phyloP scores from a whole-genome alignment of 176 grass and related monocot genomes.

The Cenchrus fungigraminus region DNA sequence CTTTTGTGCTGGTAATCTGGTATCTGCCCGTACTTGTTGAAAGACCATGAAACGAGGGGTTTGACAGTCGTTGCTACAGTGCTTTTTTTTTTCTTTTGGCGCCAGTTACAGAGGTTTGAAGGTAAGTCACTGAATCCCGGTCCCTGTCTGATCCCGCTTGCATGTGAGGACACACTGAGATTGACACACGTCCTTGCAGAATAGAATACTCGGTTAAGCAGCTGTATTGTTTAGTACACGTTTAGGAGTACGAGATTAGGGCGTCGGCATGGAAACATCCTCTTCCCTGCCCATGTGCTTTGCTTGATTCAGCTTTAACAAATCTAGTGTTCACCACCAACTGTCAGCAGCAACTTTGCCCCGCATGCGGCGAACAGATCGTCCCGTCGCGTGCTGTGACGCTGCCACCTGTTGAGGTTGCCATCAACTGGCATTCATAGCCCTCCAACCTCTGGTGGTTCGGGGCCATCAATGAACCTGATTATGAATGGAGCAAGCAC shows the following conservation, averaged over 20 bases:
- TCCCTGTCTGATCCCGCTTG: not conserved
- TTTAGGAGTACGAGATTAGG: not conserved
- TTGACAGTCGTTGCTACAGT: too few relatives aligned
- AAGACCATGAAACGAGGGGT: too few relatives aligned
- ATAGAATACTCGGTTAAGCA: not conserved
- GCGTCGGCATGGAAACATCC: not conserved
- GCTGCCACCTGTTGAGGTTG: constrained; percentile 37
- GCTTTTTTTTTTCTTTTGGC: too few relatives aligned
- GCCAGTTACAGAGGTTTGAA: too few relatives aligned
- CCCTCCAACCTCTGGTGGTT: not conserved
- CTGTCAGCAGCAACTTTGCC: not conserved
- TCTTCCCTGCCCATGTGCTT: not conserved
- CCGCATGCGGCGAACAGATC: constrained; percentile 3
- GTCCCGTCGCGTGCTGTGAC: not conserved
- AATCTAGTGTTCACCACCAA: not conserved
- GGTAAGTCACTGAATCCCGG: too few relatives aligned
- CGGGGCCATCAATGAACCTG: constrained; percentile 33
- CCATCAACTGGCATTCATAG: constrained; percentile 13
- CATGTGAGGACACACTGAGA: not conserved
- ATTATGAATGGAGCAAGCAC: not conserved
- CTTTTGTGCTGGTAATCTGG: too few relatives aligned
- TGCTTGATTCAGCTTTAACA: not conserved
- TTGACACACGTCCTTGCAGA: not conserved
- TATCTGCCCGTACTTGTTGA: too few relatives aligned
- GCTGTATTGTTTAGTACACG: not conserved